These are phyloP conservation scores for Eremomyces bilateralis DNA, from an alignment of 495 filamentous ascomycete species.

Conservation along the genomic window DNA sequence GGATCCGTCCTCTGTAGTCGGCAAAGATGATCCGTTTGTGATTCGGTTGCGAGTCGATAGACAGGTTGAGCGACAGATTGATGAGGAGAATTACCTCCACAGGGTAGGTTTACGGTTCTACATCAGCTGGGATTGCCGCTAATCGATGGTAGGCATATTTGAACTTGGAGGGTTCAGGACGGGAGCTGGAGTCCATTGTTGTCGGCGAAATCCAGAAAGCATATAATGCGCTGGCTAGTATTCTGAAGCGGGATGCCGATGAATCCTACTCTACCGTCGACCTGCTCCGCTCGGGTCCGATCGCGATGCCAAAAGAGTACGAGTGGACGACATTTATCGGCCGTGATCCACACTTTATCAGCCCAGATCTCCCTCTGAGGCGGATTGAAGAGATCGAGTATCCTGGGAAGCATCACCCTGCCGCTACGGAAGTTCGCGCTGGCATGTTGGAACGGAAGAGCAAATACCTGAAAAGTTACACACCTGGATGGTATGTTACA, in stretches of 20 bases:
- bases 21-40: conserved; percentile 82
- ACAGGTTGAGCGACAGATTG: conserved; percentile 76
- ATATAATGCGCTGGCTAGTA: conserved; percentile 76
- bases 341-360: conserved; percentile 67
- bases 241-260: conserved; percentile 76
- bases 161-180: conserved; percentile 83
- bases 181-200: conserved; percentile 86
- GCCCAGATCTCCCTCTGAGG: conserved; percentile 60
- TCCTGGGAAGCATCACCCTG: conserved; percentile 76
- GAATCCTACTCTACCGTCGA: conserved; percentile 57
- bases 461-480: conserved; percentile 97
- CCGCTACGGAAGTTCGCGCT: conserved; percentile 65
- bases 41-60: conserved; percentile 64
- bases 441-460: conserved; percentile 92
- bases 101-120: conserved; percentile 32
- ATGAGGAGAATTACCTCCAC: conserved; percentile 94
- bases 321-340: conserved; percentile 79
- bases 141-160: conserved; percentile 50
- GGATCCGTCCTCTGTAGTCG: conserved; percentile 49
- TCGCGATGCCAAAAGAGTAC: conserved; percentile 72
- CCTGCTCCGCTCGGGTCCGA: conserved; percentile 59
- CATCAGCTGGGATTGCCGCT: conserved; percentile 1
- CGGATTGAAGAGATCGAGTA: conserved; percentile 71
- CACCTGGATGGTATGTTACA: conserved; percentile 65
- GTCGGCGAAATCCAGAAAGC: conserved; percentile 94